These are phyloP conservation scores for Serendipita sp. DNA, from an alignment of 768 basidiomycete genomes.

Conservation along the genomic window DNA sequence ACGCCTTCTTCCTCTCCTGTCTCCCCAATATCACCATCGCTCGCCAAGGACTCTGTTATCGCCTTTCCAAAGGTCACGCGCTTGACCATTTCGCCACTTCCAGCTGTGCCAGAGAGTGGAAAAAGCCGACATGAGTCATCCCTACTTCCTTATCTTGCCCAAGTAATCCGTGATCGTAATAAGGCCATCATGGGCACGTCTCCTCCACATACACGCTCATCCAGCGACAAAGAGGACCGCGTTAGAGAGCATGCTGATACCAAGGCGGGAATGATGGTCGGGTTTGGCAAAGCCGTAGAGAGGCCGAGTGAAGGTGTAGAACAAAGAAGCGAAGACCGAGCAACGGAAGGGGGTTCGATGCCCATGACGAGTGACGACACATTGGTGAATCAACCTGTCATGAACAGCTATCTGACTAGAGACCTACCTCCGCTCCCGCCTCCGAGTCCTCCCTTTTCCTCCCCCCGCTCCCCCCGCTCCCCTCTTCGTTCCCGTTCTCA, in stretches of 20 bases:
- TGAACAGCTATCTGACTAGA: no score
- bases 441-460: background rate
- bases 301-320: background rate
- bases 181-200: background rate
- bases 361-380: background rate
- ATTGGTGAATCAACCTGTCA: background rate
- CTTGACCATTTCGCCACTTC: background rate
- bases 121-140: background rate
- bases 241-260: background rate
- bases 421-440: background rate
- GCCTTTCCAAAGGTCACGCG: background rate
- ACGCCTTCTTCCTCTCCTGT: no score
- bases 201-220: background rate
- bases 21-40: no score
- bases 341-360: background rate
- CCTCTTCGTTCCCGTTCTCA: background rate
- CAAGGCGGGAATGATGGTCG: background rate
- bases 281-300: background rate
- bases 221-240: background rate
- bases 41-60: no score
- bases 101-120: background rate
- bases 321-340: no score
- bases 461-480: background rate
- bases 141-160: background rate
- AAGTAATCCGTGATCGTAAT: background rate